Evolutionary conservation across 2,329 filamentous ascomycete genomes (phyloP), one percentile per base, ranked within the genome.

Genomic region (Westerdykella sp.): DNA sequence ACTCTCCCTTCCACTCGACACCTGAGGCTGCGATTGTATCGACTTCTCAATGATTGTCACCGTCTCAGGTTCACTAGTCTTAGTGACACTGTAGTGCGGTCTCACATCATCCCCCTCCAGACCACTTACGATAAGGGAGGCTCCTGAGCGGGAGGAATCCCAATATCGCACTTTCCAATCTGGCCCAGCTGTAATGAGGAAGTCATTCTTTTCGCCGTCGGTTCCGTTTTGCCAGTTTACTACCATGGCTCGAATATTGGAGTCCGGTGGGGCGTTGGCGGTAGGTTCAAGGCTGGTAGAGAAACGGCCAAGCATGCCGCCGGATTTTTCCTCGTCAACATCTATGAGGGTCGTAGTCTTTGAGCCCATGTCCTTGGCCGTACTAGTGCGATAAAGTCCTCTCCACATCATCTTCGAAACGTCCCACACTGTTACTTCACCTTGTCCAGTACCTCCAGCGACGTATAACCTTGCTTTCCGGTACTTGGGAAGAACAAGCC

Each of bases 131-230:
- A 96, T 78, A 43, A 77, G 75, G 34, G 87, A 95, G 46, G 81
- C 79, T 59, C 95, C 88, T 9, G 87, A 76, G 9, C 83, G 82
- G 9, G 80, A 75, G 12, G 93, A 75, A 60, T 98, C 91, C 93
- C 93, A 98, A 69, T 94, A 97, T 9, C 93, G 81, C 14, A 98
- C 78, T 66, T 87, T 93, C 69, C 85, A 87, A 66, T 97, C 93
- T 10, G 86, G 86, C 0, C 91, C 91, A 14, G 84, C 90, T 0
- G 88, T 93, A 31, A 98, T 72, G 37, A 96, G 79, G 62, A 93
- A 96, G 15, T 90, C 86, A 35, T 79, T 75, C 45, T 81, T 81
- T 39, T 86, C 81, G 40, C 88, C 82, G 18, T 80, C 77, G 5
- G 77, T 73, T 14, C 32, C 32, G 32, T 5, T 14, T 56, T 88